phyloP scores from a whole-genome alignment of 1,284 basidiomycete genomes.

The Boletus sp. region DNA sequence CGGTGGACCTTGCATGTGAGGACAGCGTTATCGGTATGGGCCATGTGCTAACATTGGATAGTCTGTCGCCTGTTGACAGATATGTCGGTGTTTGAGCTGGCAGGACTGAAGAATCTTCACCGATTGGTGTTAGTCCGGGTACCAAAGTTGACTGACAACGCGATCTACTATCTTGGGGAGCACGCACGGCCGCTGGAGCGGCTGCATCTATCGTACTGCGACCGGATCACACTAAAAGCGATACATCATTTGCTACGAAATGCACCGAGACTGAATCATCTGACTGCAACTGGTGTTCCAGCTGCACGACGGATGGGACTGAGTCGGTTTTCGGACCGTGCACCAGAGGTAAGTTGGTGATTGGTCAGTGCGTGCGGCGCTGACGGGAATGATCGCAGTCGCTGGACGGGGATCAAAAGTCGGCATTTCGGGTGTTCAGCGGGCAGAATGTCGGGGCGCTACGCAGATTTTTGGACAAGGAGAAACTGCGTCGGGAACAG shows the following conservation, averaged over 20 bases:
- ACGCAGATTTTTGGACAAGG: constrained; percentile 64
- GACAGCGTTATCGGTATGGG: constrained; percentile 7
- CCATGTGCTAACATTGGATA: constrained; percentile 32
- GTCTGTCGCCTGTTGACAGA: constrained; percentile 85
- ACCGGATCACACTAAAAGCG: constrained; percentile 75
- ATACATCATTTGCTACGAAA: constrained; percentile 73
- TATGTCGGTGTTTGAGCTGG: constrained; percentile 80
- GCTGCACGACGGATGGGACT: constrained; percentile 74
- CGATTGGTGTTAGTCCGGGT: constrained; percentile 81
- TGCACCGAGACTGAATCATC: constrained; percentile 65
- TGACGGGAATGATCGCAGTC: constrained; percentile 35
- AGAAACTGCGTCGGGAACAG: constrained; percentile 52
- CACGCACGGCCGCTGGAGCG: constrained; percentile 73
- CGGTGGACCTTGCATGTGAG: constrained; percentile 87
- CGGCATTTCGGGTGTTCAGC: constrained; percentile 82
- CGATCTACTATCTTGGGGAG: constrained; percentile 63
- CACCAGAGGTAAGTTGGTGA: constrained; percentile 57
- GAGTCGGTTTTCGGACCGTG: constrained; percentile 74
- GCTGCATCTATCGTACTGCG: constrained; percentile 88
- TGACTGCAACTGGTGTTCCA: constrained; percentile 82
- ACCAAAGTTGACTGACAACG: constrained; percentile 64
- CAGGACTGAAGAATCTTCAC: constrained; percentile 68
- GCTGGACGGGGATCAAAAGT: constrained; percentile 59
- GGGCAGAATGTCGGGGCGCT: constrained; percentile 69
- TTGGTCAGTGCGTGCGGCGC: constrained; percentile 14